These are phyloP conservation scores for Tetrastigma voinierianum DNA, from an alignment of 164 flowering plant genomes.

Conservation along the genomic window DNA sequence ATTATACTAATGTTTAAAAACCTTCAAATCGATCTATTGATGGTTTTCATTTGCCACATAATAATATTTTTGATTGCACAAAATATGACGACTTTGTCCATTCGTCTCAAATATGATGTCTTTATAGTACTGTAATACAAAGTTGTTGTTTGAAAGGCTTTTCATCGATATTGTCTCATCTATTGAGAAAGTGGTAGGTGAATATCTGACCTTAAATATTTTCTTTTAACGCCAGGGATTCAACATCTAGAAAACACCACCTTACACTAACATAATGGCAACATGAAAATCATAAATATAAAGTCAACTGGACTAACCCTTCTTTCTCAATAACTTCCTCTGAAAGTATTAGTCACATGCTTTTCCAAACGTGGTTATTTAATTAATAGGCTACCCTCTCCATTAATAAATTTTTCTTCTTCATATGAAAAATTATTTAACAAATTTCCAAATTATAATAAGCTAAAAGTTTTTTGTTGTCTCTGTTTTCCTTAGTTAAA, in stretches of 20 bases:
- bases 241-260: not conserved
- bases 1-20: too few species aligned
- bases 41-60: too few species aligned
- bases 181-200: too few species aligned
- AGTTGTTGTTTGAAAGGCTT: not conserved
- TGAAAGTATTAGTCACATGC: not conserved
- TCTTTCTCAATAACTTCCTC: not conserved
- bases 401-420: not conserved
- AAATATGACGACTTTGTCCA: not conserved
- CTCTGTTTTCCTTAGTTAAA: not conserved
- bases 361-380: not conserved
- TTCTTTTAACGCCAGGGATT: not conserved
- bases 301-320: not conserved
- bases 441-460: not conserved
- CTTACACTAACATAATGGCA: not conserved
- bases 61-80: not conserved
- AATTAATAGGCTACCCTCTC: too few species aligned
- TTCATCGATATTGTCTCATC: not conserved
- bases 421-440: not conserved
- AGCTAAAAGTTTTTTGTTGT: not conserved
- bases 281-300: not conserved
- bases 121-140: not conserved
- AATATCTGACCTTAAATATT: too few species aligned
- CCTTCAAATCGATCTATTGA: too few species aligned
- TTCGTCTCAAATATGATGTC: not conserved